phyloP scores from a whole-genome alignment of 1,284 basidiomycete genomes.

The Lignosus rhinocerotis region DNA sequence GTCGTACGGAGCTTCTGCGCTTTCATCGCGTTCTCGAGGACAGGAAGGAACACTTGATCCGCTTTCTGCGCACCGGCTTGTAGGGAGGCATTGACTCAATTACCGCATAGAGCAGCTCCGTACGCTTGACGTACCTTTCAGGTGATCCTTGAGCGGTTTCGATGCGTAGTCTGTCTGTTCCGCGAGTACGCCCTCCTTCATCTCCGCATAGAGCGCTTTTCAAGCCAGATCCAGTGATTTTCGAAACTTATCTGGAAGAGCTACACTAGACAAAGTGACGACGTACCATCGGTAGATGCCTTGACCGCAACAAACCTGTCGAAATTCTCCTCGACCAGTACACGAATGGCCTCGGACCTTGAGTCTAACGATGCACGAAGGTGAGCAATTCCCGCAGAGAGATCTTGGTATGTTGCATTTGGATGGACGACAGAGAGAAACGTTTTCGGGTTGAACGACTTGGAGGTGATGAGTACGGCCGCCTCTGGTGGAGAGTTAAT shows the following conservation, averaged over 20 bases:
- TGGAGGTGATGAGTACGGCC: constrained; percentile 82
- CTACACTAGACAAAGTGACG: too few species aligned
- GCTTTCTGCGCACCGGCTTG: constrained; percentile 86
- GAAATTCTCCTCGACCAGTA: constrained; percentile 97
- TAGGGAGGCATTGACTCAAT: neutral
- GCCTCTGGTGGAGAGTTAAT: constrained; percentile 53
- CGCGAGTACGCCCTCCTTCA: constrained; percentile 87
- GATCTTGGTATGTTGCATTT: constrained; percentile 93
- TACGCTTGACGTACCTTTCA: constrained; percentile 67
- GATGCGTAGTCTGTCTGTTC: constrained; percentile 83
- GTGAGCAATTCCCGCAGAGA: constrained; percentile 72
- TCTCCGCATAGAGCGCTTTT: constrained; percentile 86
- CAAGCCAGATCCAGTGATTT: too few species aligned
- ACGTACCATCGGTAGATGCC: constrained; percentile 88
- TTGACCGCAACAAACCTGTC: constrained; percentile 98
- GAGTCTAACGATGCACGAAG: constrained; percentile 81
- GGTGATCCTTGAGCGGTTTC: constrained; percentile 76
- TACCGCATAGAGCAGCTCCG: neutral
- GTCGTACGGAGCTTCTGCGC: constrained; percentile 92
- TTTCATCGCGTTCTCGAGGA: constrained; percentile 95
- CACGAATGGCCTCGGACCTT: constrained; percentile 89
- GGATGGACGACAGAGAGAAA: constrained; percentile 94
- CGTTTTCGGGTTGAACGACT: constrained; percentile 93
- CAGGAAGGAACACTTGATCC: constrained; percentile 94
- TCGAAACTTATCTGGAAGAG: too few species aligned